Conservation (phyloP, 176 grass and related monocot genomes). For the Juncus effusus region DNA sequence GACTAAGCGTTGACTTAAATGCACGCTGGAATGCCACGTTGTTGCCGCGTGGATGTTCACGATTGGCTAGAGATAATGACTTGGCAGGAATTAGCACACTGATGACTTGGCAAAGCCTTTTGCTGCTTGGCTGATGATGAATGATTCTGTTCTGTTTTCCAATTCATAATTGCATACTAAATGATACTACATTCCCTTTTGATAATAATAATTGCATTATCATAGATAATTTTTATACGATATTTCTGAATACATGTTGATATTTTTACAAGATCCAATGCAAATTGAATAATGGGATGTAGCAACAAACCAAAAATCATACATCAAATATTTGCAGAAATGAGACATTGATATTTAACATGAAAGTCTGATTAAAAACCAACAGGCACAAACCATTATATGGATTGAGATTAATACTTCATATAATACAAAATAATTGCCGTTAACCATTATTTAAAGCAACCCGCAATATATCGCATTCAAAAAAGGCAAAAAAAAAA, state of each 20-base stretch:
- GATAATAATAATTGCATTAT: not conserved
- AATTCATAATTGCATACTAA: not conserved
- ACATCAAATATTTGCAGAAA: too few species aligned
- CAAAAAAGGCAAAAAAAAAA: not conserved
- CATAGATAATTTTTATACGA: too few species aligned
- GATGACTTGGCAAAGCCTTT: not conserved
- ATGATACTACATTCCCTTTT: not conserved
- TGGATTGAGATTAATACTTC: too few species aligned
- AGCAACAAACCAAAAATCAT: too few species aligned
- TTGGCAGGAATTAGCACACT: not conserved
- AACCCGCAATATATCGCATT: not conserved
- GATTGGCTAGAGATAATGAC: constrained; percentile 6
- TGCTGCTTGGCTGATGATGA: not conserved
- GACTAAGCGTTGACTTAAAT: constrained; percentile 21
- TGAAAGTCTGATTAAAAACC: too few species aligned
- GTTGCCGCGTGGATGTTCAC: not conserved
- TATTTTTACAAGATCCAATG: too few species aligned
- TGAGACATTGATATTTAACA: too few species aligned
- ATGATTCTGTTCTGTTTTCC: not conserved
- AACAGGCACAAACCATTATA: too few species aligned
- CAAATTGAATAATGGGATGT: too few species aligned
- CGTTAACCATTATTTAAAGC: too few species aligned
- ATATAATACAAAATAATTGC: too few species aligned
- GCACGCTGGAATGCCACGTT: constrained; percentile 1
- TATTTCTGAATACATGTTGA: too few species aligned